Percentiles rank a stretch among this genome's conserved stretches.
These are phyloP conservation scores for Starmerella sirachaensis DNA, from an alignment of 805 yeast species.

Conservation along the genomic window DNA sequence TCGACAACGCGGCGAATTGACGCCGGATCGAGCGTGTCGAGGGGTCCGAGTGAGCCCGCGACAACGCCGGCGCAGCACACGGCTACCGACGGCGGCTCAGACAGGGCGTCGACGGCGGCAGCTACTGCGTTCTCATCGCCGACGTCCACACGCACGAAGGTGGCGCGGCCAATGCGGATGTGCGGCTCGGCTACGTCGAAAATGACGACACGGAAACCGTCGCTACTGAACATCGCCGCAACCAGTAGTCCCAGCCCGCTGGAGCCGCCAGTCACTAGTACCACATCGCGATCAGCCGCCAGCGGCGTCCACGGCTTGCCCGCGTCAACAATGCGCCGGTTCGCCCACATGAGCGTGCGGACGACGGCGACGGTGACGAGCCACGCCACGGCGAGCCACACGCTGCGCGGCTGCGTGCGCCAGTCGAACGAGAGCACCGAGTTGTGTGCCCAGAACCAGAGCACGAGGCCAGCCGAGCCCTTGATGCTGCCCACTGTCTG, in stretches of 20 bases:
- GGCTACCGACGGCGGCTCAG: slow-evolving; percentile 68
- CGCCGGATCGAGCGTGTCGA: slow-evolving; percentile 22
- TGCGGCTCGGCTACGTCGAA: slow-evolving; percentile 17
- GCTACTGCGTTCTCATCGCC: slow-evolving; percentile 34
- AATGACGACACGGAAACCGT: slow-evolving; percentile 14
- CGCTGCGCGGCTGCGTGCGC: background rate
- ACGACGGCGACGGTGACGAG: background rate
- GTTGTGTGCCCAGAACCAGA: slow-evolving; percentile 13
- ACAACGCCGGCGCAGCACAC: slow-evolving; percentile 86
- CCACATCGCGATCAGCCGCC: slow-evolving; percentile 9
- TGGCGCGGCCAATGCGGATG: slow-evolving; percentile 10
- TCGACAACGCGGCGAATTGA: slow-evolving; percentile 45
- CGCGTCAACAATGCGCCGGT: slow-evolving; percentile 4
- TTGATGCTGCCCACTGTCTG: slow-evolving; percentile 14
- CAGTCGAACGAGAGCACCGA: slow-evolving; percentile 1
- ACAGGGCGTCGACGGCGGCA: slow-evolving; percentile 63
- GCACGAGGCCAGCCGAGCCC: slow-evolving; percentile 15
- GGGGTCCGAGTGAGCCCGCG: slow-evolving; percentile 41
- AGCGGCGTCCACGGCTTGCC: background rate
- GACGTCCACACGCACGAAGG: slow-evolving; percentile 12
- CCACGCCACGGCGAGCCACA: slow-evolving; percentile 7
- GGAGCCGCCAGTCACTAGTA: slow-evolving; percentile 23
- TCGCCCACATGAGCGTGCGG: background rate
- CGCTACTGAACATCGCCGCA: slow-evolving; percentile 17
- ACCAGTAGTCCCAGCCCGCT: slow-evolving; percentile 23